Percentiles rank a stretch among this genome's conserved stretches.
Evolutionary conservation across 352 stramenopile genomes (phyloP).

Genomic region (Detonula confervacea): DNA sequence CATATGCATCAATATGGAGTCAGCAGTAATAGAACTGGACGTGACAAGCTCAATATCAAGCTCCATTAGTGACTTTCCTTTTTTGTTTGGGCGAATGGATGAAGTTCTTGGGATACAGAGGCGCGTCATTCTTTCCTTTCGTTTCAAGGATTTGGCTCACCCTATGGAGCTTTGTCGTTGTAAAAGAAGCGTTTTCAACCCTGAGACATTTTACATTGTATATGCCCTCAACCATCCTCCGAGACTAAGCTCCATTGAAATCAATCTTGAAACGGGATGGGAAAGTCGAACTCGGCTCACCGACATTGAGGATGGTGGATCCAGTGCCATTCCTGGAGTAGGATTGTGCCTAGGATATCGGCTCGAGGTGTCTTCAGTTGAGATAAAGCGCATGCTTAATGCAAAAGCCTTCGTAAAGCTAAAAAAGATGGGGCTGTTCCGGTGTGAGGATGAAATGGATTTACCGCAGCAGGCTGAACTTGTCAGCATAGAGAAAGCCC

Average conservation of each 20-base stretch:
- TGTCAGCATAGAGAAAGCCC: conserved; percentile 2
- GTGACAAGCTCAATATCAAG: no score
- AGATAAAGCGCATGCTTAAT: conserved; percentile 16
- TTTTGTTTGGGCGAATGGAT: background rate
- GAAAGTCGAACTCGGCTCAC: conserved; percentile 6
- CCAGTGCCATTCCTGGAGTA: background rate
- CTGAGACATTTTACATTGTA: conserved; percentile 8
- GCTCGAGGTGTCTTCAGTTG: conserved; percentile 1
- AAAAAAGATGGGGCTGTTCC: conserved; percentile 12
- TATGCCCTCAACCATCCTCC: conserved; percentile 26
- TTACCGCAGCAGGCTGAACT: background rate
- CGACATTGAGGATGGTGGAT: background rate
- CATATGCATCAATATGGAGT: conserved; percentile 16
- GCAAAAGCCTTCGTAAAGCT: conserved; percentile 15
- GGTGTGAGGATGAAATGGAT: conserved; percentile 17
- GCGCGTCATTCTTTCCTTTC: conserved; percentile 6
- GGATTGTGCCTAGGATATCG: conserved; percentile 23
- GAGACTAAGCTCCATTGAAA: conserved; percentile 3
- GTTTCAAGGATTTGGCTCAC: conserved; percentile 32
- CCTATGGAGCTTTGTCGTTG: conserved; percentile 22
- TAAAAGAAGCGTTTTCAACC: background rate
- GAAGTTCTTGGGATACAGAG: background rate
- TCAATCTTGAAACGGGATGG: conserved; percentile 3
- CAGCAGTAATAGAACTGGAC: conserved; percentile 12
- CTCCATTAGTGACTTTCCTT: no score